Conservation (phyloP, 2,329 filamentous ascomycete genomes). For the Neofusicoccum ribis region DNA sequence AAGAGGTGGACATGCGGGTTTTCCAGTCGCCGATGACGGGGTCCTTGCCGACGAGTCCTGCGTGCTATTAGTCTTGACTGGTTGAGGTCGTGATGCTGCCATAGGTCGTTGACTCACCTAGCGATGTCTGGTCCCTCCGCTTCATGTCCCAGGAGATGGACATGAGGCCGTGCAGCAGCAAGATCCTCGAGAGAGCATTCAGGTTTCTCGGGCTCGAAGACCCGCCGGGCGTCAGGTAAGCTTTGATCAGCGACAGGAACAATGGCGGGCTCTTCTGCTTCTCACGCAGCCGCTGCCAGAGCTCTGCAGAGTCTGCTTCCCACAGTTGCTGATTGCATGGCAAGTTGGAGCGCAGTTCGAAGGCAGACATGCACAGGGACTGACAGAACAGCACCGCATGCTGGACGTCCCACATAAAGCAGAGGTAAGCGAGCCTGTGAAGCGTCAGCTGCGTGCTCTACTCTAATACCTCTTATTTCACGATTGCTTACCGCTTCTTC, state of each 20-base stretch:
- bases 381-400: slow-evolving; percentile 67
- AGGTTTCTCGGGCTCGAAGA: slow-evolving; percentile 38
- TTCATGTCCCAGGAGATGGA: slow-evolving; percentile 64
- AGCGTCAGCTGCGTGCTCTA: not conserved
- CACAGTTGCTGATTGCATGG: slow-evolving; percentile 58
- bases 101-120: slow-evolving; percentile 43
- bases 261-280: slow-evolving; percentile 40
- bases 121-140: slow-evolving; percentile 61
- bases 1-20: slow-evolving; percentile 53
- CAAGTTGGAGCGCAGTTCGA: slow-evolving; percentile 59
- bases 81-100: not conserved
- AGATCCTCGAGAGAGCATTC: slow-evolving; percentile 54
- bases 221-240: slow-evolving; percentile 47
- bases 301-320: slow-evolving; percentile 57
- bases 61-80: not conserved
- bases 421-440: slow-evolving; percentile 55
- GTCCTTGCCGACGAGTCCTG: slow-evolving; percentile 32
- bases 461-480: no score
- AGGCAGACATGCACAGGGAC: slow-evolving; percentile 65
- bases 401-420: slow-evolving; percentile 68
- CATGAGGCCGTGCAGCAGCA: slow-evolving; percentile 64
- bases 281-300: slow-evolving; percentile 50
- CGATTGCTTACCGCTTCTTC: slow-evolving; percentile 51
- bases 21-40: slow-evolving; percentile 51
- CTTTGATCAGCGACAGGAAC: slow-evolving; percentile 57